Evolutionary conservation across 352 stramenopile species (phyloP), one percentile per base, ranked within the genome.

Genomic region (Globisporangium radiosum): DNA sequence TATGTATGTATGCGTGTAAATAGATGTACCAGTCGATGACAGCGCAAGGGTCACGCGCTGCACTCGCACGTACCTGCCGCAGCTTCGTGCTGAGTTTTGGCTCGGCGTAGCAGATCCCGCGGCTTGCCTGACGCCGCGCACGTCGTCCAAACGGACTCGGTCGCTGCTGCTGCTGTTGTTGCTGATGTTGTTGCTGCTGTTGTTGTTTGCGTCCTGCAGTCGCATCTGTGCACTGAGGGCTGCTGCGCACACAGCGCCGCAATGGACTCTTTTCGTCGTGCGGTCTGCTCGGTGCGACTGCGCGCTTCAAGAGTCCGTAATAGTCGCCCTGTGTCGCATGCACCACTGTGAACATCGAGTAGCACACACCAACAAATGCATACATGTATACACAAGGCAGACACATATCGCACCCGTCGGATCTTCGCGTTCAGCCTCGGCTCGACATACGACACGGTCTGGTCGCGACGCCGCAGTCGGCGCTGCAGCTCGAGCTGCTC

Each of bases 31-130:
- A 33, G 25, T 33, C 25, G 25, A 33, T 51, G 50, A 67, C 17
- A 17, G 38, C 48, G 47, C 42, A 15, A 43, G 36, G 11, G 51
- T 45, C 49, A 60, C 47, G 47, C 6, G 7, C 56, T 13, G 15
- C 5, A 50, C 25, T 33, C 19, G 40, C 19, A 47, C 69, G 49
- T 66, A 92, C 81, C 80, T 90, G 77, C 17, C 82, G 82, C 38
- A 92, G 76, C 61, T 92, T 92, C 6, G 74, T 82, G 66, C 88
- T 92, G 62, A 92, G 71, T 59, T 90, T 92, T 49, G 82, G 82
- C 33, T 88, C 78, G 0, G 58, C 69, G 65, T 92, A 92, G 39
- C 76, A 90, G 47, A 90, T 57, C 17, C 64, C 68, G 47, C 38
- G 39, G 14, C 73, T 58, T 36, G 69, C 58, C 13, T 62, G 61